Evolutionary conservation across 805 yeast species (phyloP).

Genomic region (Alloascoidea hylecoeti): DNA sequence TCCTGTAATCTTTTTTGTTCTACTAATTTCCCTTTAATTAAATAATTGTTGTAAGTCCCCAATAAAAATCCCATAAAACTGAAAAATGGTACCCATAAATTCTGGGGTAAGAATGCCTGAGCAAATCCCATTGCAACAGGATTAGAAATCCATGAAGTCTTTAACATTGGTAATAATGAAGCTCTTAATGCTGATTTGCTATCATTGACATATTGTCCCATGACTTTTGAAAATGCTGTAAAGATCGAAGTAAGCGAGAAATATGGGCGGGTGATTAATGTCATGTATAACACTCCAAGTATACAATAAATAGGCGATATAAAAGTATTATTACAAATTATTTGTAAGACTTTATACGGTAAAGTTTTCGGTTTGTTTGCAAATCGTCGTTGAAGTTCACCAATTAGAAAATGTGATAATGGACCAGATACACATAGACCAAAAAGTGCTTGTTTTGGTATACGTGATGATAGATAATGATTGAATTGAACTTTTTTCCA

Average conservation of each 20-base stretch:
- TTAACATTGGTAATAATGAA: conserved; percentile 17
- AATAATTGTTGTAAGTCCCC: conserved; percentile 21
- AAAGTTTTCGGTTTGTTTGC: conserved; percentile 13
- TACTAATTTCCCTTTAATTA: conserved; percentile 13
- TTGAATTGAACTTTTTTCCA: background rate
- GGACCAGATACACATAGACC: conserved; percentile 22
- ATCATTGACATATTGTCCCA: conserved; percentile 14
- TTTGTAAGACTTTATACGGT: conserved; percentile 17
- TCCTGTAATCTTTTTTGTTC: background rate
- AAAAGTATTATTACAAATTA: conserved; percentile 17
- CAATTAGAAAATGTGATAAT: conserved; percentile 19
- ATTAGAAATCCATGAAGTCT: conserved; percentile 20
- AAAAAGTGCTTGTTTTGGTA: conserved; percentile 22
- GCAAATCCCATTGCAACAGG: conserved; percentile 21
- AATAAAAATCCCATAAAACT: conserved; percentile 20
- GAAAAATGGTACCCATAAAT: conserved; percentile 25
- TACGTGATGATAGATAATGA: conserved; percentile 16
- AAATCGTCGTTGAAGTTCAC: conserved; percentile 19
- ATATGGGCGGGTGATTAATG: conserved; percentile 17
- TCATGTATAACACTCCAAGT: conserved; percentile 18
- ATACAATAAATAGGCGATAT: conserved; percentile 18
- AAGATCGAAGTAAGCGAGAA: background rate
- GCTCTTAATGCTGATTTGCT: conserved; percentile 14
- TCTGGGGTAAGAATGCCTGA: conserved; percentile 20
- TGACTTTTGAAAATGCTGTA: background rate